phyloP scores from a whole-genome alignment of 805 yeast species.

The Kodamaea neixiangensis region DNA sequence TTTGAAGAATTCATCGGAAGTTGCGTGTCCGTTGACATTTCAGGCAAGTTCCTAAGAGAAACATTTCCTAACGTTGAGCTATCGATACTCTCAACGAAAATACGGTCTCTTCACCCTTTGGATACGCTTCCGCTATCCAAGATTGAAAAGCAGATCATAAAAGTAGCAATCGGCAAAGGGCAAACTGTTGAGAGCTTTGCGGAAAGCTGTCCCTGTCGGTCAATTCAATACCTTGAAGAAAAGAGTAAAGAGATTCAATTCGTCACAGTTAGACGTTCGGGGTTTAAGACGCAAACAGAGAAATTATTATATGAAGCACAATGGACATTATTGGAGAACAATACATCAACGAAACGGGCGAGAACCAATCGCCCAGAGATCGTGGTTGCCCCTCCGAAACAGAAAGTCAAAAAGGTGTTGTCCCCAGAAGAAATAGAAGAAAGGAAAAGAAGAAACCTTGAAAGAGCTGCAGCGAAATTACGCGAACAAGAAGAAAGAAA shows the following conservation, averaged over 20 bases:
- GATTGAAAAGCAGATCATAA: conserved; percentile 22
- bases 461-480: not conserved
- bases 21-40: conserved; percentile 20
- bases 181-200: not conserved
- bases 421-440: conserved; percentile 18
- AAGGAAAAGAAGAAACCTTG: conserved; percentile 4
- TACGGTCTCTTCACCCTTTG: conserved; percentile 4
- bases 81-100: not conserved
- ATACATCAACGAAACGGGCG: not conserved
- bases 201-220: conserved; percentile 25
- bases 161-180: not conserved
- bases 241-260: conserved; percentile 25
- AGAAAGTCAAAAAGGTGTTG: conserved; percentile 10
- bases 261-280: conserved; percentile 29
- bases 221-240: conserved; percentile 20
- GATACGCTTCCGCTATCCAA: conserved; percentile 20
- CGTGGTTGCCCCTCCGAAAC: not conserved
- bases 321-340: conserved; percentile 30
- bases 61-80: conserved; percentile 16
- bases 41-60: conserved; percentile 15
- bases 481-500: not conserved
- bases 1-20: conserved; percentile 9
- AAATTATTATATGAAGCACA: conserved; percentile 40
- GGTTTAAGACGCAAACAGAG: conserved; percentile 8
- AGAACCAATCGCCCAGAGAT: conserved; percentile 12